phyloP scores from a whole-genome alignment of 768 basidiomycete species.

The Suillus spraguei region DNA sequence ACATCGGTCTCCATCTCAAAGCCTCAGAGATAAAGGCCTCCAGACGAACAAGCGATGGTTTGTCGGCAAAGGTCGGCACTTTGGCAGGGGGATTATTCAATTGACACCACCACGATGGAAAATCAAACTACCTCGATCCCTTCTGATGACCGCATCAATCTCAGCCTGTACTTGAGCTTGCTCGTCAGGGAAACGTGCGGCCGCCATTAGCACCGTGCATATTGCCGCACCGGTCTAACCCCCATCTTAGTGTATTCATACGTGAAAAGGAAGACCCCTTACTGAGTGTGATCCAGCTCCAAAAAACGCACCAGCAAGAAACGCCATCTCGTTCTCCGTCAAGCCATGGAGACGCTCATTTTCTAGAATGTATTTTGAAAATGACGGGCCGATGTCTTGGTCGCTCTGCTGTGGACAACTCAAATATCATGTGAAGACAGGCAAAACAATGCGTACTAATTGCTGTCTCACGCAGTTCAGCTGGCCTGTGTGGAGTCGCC shows the following conservation, averaged over 20 bases:
- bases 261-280: background rate
- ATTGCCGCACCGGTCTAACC: slow-evolving; percentile 49
- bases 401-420: background rate
- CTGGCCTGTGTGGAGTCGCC: background rate
- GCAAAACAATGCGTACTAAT: background rate
- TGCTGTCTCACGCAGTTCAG: background rate
- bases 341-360: background rate
- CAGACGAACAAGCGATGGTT: background rate
- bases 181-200: slow-evolving; percentile 50
- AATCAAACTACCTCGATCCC: slow-evolving; percentile 22
- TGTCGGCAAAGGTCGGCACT: background rate
- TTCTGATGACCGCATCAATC: slow-evolving; percentile 50
- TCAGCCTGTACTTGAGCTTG: slow-evolving; percentile 52
- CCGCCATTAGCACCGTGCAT: slow-evolving; percentile 50
- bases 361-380: background rate
- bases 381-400: background rate
- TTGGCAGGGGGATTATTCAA: background rate
- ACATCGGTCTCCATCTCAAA: background rate
- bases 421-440: background rate
- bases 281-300: background rate
- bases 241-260: background rate
- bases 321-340: background rate
- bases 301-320: background rate
- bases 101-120: slow-evolving; percentile 6
- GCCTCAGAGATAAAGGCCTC: background rate